A percentile compares a stretch with the other conserved stretches of the same genome.
These are phyloP conservation scores for Wallacemonas sp. DNA, from an alignment of 208 protist species.

Conservation along the genomic window DNA sequence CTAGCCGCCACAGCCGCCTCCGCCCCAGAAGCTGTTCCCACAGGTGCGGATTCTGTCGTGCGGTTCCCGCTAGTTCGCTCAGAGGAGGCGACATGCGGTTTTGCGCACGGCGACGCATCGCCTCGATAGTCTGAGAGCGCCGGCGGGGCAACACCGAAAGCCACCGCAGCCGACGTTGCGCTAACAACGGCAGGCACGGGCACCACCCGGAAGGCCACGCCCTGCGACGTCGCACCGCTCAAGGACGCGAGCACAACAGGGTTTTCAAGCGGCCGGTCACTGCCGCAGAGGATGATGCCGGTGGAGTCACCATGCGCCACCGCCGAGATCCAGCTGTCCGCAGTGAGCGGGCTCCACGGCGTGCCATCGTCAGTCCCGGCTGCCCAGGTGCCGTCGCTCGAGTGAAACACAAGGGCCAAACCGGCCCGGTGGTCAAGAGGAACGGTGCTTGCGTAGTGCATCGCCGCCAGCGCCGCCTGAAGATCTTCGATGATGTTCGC, in stretches of 20 bases:
- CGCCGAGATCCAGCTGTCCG: neutral
- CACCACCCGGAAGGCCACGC: neutral
- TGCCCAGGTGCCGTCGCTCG: neutral
- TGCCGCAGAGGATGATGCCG: constrained; percentile 7
- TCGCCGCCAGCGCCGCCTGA: constrained; percentile 17
- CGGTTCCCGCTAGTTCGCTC: neutral
- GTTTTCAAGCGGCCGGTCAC: constrained; percentile 14
- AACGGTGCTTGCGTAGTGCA: constrained; percentile 20
- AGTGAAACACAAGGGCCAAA: neutral
- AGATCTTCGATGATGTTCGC: constrained; percentile 26
- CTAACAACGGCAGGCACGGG: neutral
- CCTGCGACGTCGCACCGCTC: neutral
- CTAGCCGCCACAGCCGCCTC: too few species aligned
- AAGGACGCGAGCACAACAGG: neutral
- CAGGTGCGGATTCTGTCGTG: too few species aligned
- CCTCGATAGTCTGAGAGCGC: neutral
- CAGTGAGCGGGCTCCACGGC: neutral
- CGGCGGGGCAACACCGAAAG: neutral
- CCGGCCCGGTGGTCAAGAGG: constrained; percentile 17
- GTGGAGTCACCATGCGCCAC: neutral
- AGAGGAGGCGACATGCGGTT: neutral
- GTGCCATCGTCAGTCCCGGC: neutral
- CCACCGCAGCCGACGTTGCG: neutral
- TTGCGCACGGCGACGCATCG: neutral
- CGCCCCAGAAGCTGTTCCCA: too few species aligned